A percentile compares a stretch with the other conserved stretches of the same genome.
Evolutionary conservation across 2,329 filamentous ascomycete species (phyloP).

Genomic region (Emergomyces orientalis): DNA sequence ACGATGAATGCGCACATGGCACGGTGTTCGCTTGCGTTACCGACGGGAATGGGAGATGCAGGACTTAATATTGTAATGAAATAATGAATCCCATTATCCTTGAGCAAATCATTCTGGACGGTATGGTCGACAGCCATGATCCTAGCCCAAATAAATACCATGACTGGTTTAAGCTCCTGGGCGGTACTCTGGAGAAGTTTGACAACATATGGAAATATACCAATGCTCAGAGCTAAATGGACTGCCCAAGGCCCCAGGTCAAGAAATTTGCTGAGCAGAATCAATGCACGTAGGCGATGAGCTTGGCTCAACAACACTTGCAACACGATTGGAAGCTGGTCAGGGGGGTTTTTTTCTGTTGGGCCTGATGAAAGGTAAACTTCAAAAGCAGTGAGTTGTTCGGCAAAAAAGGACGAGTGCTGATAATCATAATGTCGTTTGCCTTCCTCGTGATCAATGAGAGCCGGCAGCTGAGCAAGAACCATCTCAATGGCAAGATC

Average conservation of each 20-base stretch:
- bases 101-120: constrained; percentile 86
- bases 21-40: constrained; percentile 86
- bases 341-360: constrained; percentile 75
- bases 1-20: constrained; percentile 99
- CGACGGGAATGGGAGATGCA: constrained; percentile 69
- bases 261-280: constrained; percentile 84
- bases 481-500: constrained; percentile 95
- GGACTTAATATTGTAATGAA: constrained; percentile 90
- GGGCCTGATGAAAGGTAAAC: constrained; percentile 82
- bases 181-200: constrained; percentile 94
- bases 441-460: constrained; percentile 67
- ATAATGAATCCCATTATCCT: constrained; percentile 95
- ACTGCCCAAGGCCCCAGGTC: constrained; percentile 97
- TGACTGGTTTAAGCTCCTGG: constrained; percentile 88
- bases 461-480: constrained; percentile 72
- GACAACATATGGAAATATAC: constrained; percentile 97
- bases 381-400: constrained; percentile 94
- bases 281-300: constrained; percentile 80
- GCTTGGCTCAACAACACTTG: constrained; percentile 95
- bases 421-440: constrained; percentile 78
- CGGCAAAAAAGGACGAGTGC: constrained; percentile 92
- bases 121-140: constrained; percentile 91
- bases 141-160: constrained; percentile 98
- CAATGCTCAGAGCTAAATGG: constrained; percentile 93
- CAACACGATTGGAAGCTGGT: constrained; percentile 90